A percentile compares a stretch with the other conserved stretches of the same genome.
Evolutionary conservation across 345 rosid species (phyloP).

Genomic region (Linum lewisii): DNA sequence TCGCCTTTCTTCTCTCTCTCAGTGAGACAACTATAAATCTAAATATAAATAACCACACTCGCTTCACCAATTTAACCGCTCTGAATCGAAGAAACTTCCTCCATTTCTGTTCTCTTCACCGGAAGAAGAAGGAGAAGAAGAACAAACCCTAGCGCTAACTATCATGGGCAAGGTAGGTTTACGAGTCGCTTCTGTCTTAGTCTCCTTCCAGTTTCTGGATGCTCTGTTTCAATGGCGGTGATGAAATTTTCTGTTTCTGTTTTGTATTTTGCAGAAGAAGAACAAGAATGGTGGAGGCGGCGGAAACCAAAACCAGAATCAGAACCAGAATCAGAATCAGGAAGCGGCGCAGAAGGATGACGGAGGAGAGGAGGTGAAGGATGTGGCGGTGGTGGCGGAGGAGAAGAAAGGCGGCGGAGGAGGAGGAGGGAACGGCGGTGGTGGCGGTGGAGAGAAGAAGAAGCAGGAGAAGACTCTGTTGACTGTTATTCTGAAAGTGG

Average conservation of each 20-base stretch:
- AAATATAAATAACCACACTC: not conserved
- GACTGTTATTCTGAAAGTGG: slow-evolving; percentile 51
- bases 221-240: not conserved
- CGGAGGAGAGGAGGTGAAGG: not conserved
- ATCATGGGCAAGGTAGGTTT: too few relatives aligned
- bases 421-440: slow-evolving; percentile 13
- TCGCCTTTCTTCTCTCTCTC: not conserved
- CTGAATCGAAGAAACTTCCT: too few relatives aligned
- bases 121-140: too few relatives aligned
- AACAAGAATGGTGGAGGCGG: not conserved
- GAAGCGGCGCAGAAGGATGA: not conserved
- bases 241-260: too few relatives aligned
- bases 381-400: not conserved
- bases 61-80: not conserved
- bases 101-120: too few relatives aligned
- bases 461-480: slow-evolving; percentile 19
- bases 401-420: slow-evolving; percentile 15
- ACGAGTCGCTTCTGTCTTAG: not conserved
- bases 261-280: not conserved
- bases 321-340: not conserved
- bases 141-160: too few relatives aligned
- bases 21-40: not conserved
- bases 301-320: slow-evolving; percentile 1
- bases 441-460: slow-evolving; percentile 7
- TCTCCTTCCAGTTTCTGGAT: not conserved